A percentile compares a stretch with the other conserved stretches of the same genome.
These are phyloP conservation scores for Biscogniauxia marginata DNA, from an alignment of 2,329 filamentous ascomycete species.

Conservation along the genomic window DNA sequence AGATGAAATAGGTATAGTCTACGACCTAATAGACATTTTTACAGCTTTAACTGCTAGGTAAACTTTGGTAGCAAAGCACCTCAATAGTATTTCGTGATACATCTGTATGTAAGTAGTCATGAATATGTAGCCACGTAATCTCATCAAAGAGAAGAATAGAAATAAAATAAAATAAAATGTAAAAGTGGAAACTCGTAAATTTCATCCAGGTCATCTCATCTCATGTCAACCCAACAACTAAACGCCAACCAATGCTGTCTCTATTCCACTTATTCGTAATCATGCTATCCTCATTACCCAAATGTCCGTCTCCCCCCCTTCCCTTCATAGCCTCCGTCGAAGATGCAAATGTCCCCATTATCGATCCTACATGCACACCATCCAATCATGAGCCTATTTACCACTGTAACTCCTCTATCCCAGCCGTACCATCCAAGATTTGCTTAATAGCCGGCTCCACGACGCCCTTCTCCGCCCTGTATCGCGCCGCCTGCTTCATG, in stretches of 20 bases:
- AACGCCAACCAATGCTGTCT: conserved; percentile 6
- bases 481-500: conserved; percentile 57
- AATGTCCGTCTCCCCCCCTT: background rate
- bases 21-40: no score
- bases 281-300: background rate
- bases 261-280: background rate
- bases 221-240: background rate
- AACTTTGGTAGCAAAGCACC: no score
- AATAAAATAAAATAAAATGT: background rate
- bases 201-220: background rate
- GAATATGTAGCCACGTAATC: no score
- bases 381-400: conserved; percentile 20
- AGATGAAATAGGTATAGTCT: no score
- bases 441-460: conserved; percentile 35
- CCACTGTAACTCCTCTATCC: conserved; percentile 35
- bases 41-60: no score
- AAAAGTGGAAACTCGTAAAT: background rate
- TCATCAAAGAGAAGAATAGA: background rate
- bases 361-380: conserved; percentile 7
- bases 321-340: background rate
- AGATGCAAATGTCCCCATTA: conserved; percentile 1
- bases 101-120: no score
- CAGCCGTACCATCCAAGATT: conserved; percentile 31
- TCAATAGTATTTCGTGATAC: no score
- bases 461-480: conserved; percentile 40